Percentiles rank a stretch among this genome's conserved stretches.
Conservation (phyloP, 108 stramenopile genomes). For the Nitzschia inconspicua region DNA sequence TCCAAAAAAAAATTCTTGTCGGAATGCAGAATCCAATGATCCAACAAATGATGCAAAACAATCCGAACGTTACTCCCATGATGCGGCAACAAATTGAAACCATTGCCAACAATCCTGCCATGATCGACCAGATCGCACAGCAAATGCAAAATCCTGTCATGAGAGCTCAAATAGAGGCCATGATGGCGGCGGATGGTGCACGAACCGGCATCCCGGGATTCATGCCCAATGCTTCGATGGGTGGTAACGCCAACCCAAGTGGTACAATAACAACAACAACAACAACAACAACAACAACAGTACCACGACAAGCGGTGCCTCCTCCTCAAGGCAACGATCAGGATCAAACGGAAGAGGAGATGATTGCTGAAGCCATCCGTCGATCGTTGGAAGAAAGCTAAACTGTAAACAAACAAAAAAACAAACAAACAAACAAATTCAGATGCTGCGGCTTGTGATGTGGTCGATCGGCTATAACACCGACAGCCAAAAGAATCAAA, state of each 20-base stretch:
- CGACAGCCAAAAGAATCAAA: too few relatives aligned
- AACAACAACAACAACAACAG: conserved; percentile 3
- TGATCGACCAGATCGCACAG: conserved; percentile 56
- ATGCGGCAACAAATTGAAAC: conserved; percentile 49
- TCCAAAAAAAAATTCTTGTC: too few relatives aligned
- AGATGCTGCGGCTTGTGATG: too few relatives aligned
- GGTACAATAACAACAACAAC: not conserved
- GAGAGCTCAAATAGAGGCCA: conserved; percentile 34
- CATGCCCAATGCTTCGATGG: not conserved
- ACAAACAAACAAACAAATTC: too few relatives aligned
- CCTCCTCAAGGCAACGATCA: conserved; percentile 25
- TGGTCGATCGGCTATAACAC: too few relatives aligned
- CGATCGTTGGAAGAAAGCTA: conserved; percentile 69
- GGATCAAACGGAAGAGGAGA: conserved; percentile 87
- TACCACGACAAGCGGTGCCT: not conserved
- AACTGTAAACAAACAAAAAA: too few relatives aligned
- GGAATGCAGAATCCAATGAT: conserved; percentile 65
- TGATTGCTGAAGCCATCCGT: conserved; percentile 89
- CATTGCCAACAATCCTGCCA: conserved; percentile 61
- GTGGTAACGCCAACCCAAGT: not conserved
- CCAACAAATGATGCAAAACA: conserved; percentile 73
- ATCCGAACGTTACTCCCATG: conserved; percentile 73
- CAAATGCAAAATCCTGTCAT: conserved; percentile 60
- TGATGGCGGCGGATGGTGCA: conserved; percentile 30
- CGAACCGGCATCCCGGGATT: conserved; percentile 11